Evolutionary conservation across 2,329 filamentous ascomycete species (phyloP), one percentile per base, ranked within the genome.

Genomic region (Aureobasidium namibiae): DNA sequence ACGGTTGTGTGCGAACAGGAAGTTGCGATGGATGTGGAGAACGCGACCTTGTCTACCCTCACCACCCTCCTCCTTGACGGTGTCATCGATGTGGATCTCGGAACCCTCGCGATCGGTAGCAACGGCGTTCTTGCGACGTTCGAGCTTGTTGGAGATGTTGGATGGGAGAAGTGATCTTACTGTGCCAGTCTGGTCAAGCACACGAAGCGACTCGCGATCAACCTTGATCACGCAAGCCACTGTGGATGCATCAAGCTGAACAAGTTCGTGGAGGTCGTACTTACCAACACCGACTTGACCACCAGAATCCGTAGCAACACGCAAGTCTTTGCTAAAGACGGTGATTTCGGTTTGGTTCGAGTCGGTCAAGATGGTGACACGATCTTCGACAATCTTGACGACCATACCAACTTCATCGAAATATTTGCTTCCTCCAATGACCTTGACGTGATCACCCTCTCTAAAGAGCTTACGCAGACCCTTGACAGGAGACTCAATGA

Each of bases 381-480:
- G 86, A 71, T 99, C 94, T 61, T 95, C 90, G 50, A 85, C 87
- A 65, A 96, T 94, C 72, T 90, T 90, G 64, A 97, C 91, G 54
- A 99, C 92, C 83, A 96, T 95, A 73, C 94, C 94, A 45, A 97
- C 88, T 75, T 99, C 94, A 67, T 96, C 94, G 59, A 89, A 85
- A 72, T 92, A 97, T 67, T 90, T 88, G 76, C 92, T 96, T 39
- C 92, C 92, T 59, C 94, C 92, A 70, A 96, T 95, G 65, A 99
- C 94, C 77, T 97, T 97, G 77, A 99, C 94, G 70, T 99, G 94
- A 68, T 99, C 94, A 78, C 94, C 94, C 63, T 92, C 82, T 64
- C 83, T 85, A 81, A 99, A 99, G 31, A 90, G 84, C 75, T 99
- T 99, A 60, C 94, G 89, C 26, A 99, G 80, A 45, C 90, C 89